A percentile compares a stretch with the other conserved stretches of the same genome.
These are phyloP conservation scores for Leavenworthia alabamica DNA, from an alignment of 345 rosid genomes.

Conservation along the genomic window DNA sequence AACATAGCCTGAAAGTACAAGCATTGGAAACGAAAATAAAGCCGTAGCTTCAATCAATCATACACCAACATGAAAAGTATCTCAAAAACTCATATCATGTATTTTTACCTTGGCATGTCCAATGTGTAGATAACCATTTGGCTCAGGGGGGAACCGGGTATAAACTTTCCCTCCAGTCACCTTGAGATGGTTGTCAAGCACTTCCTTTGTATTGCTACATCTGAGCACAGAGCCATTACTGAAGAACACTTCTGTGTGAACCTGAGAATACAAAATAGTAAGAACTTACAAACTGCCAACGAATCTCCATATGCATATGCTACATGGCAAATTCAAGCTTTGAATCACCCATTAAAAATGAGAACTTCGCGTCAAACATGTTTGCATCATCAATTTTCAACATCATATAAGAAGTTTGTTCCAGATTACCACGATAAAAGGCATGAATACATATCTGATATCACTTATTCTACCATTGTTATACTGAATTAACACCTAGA, in stretches of 20 bases:
- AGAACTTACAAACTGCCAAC: background rate
- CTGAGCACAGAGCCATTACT: constrained; percentile 68
- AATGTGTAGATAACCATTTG: constrained; percentile 97
- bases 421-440: no score
- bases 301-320: no score
- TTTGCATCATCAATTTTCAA: no score
- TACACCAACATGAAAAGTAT: background rate
- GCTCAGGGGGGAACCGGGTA: constrained; percentile 93
- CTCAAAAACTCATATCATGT: constrained; percentile 15
- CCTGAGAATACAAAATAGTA: constrained; percentile 33
- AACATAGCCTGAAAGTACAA: constrained; percentile 75
- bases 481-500: background rate
- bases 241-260: constrained; percentile 80
- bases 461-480: background rate
- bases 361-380: no score
- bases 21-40: constrained; percentile 1
- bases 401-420: no score
- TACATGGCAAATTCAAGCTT: no score
- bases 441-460: background rate
- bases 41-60: background rate
- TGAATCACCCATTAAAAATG: no score
- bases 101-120: constrained; percentile 95
- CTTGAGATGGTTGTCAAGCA: constrained; percentile 76
- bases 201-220: constrained; percentile 74
- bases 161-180: constrained; percentile 69